Base-by-base conservation (phyloP, 805 yeast genomes). In the Hanseniaspora mollemarum region DNA sequence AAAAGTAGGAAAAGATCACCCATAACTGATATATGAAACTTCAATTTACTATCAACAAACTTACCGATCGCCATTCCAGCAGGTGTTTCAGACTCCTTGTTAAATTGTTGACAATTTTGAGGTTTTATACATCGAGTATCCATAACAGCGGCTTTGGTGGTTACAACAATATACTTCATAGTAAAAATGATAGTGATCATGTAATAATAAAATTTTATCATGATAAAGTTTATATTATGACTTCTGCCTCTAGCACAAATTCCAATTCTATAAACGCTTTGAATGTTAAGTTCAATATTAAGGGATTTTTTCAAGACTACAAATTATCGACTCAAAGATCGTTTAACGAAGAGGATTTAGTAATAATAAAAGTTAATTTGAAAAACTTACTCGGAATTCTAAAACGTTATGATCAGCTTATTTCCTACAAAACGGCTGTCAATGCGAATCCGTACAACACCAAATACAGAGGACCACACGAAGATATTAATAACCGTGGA, bases 341-440 rank as follows among this genome's bases (percentile, higher is more conserved):
- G 13, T 10, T 9, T n/a, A 29, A 40, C 15, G 31, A 39, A n/a
- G 45, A 40, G n/a, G 32, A 40, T 21, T 32, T 48, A 9, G 37
- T 48, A 2, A 32, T 48, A 7, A 24, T 48, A 4, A 48, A 48
- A 24, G 35, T 48, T 10, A 48, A 40, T 40, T 26, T 40, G 19
- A 48, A 48, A 28, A 48, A 48, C 29, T 26, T 48, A 9, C 13
- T 48, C 12, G 31, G 21, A 5, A 48, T 48, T 32, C 13, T 48
- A 19, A 48, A 48, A 19, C 39, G 35, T 18, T 48, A 48, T 33
- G 51, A 48, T 19, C 51, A 48, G 13, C 18, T 48, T 8, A 48
- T 48, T 2, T 13, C 32, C 9, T 48, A 48, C 25, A 48, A 48
- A 37, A 39, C n/a, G n/a, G n/a, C n/a, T n/a, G n/a, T n/a, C n/a